phyloP scores from a whole-genome alignment of 2,329 filamentous ascomycete species.

The Diaporthe citriasiana region DNA sequence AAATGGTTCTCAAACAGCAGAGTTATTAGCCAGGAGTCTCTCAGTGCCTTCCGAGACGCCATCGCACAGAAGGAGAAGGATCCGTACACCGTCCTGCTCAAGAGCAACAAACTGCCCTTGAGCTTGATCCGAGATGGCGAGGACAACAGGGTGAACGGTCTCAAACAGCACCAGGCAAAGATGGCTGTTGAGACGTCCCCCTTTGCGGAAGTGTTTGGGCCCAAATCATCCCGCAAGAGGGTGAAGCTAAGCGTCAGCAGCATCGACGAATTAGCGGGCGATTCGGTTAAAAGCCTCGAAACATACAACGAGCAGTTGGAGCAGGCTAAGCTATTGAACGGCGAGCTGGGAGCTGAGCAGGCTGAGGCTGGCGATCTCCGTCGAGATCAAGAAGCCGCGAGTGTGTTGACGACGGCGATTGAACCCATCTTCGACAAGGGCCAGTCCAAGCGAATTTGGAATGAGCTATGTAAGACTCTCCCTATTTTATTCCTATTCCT shows the following conservation, averaged over 20 bases:
- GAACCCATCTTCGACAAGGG: constrained; percentile 95
- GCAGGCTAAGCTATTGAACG: constrained; percentile 82
- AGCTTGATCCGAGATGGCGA: constrained; percentile 87
- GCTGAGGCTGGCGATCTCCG: constrained; percentile 60
- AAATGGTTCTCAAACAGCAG: constrained; percentile 99
- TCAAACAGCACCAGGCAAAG: constrained; percentile 92
- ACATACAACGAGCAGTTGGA: constrained; percentile 85
- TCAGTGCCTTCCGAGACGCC: constrained; percentile 89
- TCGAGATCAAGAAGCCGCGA: constrained; percentile 55
- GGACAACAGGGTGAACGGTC: constrained; percentile 75
- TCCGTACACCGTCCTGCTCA: constrained; percentile 94
- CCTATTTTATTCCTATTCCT: not conserved
- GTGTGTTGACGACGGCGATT: constrained; percentile 73
- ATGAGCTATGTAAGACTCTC: constrained; percentile 75
- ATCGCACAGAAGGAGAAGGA: constrained; percentile 92
- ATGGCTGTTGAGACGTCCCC: constrained; percentile 91
- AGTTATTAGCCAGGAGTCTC: constrained; percentile 84
- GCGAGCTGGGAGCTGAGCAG: constrained; percentile 70
- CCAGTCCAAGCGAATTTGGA: constrained; percentile 96
- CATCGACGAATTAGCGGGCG: constrained; percentile 84
- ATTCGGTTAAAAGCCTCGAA: constrained; percentile 85
- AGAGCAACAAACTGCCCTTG: constrained; percentile 98
- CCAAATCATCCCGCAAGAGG: constrained; percentile 92
- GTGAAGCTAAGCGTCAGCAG: constrained; percentile 89
- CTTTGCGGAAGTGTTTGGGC: constrained; percentile 91